Conservation (phyloP, 768 basidiomycete genomes). For the Mycena leptocephala region DNA sequence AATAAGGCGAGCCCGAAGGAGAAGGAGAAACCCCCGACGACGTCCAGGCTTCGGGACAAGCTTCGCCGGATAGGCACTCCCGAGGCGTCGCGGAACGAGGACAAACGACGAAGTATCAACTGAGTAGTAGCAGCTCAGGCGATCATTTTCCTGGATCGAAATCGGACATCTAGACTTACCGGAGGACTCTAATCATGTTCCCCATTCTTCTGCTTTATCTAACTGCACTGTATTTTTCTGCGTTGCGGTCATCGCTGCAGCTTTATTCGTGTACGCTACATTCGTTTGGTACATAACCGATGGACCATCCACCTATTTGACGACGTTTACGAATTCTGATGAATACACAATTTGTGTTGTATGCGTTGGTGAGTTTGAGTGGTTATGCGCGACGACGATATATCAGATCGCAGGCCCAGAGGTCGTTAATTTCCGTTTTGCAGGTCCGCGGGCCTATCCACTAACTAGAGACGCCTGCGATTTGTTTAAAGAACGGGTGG, state of each 20-base stretch:
- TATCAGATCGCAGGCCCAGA: too few species aligned
- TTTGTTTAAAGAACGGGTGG: too few species aligned
- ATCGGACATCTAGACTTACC: constrained; percentile 12
- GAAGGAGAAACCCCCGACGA: constrained; percentile 38
- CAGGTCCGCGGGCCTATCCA: too few species aligned
- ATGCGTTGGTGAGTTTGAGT: neutral
- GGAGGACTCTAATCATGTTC: constrained; percentile 8
- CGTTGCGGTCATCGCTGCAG: neutral
- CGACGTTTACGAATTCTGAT: constrained; percentile 13
- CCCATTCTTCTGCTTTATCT: neutral
- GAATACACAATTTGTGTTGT: constrained; percentile 19
- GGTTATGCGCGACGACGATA: neutral
- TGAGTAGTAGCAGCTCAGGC: neutral
- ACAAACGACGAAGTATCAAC: constrained; percentile 50
- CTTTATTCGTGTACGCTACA: constrained; percentile 15
- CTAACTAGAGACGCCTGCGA: too few species aligned
- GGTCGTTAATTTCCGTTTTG: neutral
- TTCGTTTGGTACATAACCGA: constrained; percentile 1
- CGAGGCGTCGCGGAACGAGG: constrained; percentile 55
- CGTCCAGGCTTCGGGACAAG: constrained; percentile 51
- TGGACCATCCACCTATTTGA: constrained; percentile 17
- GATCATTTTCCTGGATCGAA: neutral
- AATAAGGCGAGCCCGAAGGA: constrained; percentile 20
- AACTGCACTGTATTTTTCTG: neutral
- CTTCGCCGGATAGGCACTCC: constrained; percentile 55